Base-by-base conservation (phyloP, 306 rosid species). In the Comarum palustre region DNA sequence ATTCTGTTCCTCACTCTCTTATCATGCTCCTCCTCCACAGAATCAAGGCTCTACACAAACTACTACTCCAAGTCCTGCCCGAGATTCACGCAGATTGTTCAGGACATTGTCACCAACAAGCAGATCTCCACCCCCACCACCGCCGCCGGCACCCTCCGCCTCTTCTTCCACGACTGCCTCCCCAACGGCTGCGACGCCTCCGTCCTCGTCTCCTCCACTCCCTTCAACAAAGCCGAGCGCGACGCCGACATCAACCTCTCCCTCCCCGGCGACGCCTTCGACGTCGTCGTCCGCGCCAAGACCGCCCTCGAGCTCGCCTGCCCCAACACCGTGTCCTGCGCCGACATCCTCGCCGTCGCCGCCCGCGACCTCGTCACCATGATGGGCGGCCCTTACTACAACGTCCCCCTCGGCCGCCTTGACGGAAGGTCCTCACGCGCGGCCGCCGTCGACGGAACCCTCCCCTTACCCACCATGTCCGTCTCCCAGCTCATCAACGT, bases 381-480 rank as follows among this genome's bases (percentile, higher is more conserved):
- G 84, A 73, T 84, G 66, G 87, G 84, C 19, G 87, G 84, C 0
- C 87, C 87, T 24, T 80, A 73, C 73, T 84, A 80, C 75, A 50
- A 61, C 46, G 84, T 84, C 15, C 39, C 64, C 1, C 73, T 84
- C 50, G 87, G 87, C 64, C 84, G 84, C 59, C 59, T 58, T 2
- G 87, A 84, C 39, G 76, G 77, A 0, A 81, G 77, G 0, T 5
- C 34, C 31, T 91, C 97, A 3, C 50, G n/a, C 1, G 74, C 96
- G 43, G 66, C 88, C 25, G 2, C 73, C 12, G 82, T 93, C 1
- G 76, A 77, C 1, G 75, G 74, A 46, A 74, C 79, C 22, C 90
- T 90, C 8, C 98, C 96, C 4, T 70, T 50, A 15, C 89, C 98
- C 17, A 7, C 82, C 3, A 87, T 87, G 90, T 57, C 91, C 3